Evolutionary conservation across 108 stramenopile species (phyloP).

Genomic region (Cyclostephanos invisitatus): DNA sequence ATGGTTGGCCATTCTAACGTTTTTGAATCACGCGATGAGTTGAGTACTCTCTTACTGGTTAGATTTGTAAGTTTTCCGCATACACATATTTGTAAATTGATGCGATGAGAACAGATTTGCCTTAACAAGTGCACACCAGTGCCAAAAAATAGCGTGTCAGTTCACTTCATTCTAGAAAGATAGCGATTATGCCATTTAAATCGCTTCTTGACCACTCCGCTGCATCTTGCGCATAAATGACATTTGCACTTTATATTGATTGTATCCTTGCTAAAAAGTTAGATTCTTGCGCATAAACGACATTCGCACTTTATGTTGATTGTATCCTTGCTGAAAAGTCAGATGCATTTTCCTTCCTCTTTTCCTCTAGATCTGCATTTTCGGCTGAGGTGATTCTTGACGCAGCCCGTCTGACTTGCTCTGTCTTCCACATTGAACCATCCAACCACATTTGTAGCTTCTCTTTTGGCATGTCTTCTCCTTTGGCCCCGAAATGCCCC

Average conservation of each 20-base stretch:
- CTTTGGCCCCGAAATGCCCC: slow-evolving; percentile 76
- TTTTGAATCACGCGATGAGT: background rate
- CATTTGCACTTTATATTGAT: background rate
- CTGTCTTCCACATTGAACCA: slow-evolving; percentile 50
- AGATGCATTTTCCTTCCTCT: background rate
- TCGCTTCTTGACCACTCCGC: background rate
- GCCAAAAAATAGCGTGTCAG: too few species aligned
- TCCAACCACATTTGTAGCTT: slow-evolving; percentile 50
- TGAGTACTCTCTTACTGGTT: slow-evolving; percentile 19
- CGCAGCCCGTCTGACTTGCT: slow-evolving; percentile 29
- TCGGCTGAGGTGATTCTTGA: slow-evolving; percentile 15
- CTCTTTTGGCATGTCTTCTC: slow-evolving; percentile 57
- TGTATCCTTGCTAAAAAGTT: slow-evolving; percentile 4
- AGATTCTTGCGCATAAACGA: background rate
- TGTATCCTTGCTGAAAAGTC: slow-evolving; percentile 9
- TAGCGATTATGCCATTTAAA: too few species aligned
- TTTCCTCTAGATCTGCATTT: slow-evolving; percentile 9
- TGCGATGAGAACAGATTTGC: too few species aligned
- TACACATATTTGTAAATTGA: background rate
- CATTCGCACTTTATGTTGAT: background rate
- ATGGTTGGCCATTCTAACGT: background rate
- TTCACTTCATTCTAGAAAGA: too few species aligned
- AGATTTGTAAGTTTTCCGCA: background rate
- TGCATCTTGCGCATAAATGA: background rate
- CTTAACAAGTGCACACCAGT: too few species aligned